Evolutionary conservation across 1,284 basidiomycete genomes (phyloP).

Genomic region (Cryptococcus floricola): DNA sequence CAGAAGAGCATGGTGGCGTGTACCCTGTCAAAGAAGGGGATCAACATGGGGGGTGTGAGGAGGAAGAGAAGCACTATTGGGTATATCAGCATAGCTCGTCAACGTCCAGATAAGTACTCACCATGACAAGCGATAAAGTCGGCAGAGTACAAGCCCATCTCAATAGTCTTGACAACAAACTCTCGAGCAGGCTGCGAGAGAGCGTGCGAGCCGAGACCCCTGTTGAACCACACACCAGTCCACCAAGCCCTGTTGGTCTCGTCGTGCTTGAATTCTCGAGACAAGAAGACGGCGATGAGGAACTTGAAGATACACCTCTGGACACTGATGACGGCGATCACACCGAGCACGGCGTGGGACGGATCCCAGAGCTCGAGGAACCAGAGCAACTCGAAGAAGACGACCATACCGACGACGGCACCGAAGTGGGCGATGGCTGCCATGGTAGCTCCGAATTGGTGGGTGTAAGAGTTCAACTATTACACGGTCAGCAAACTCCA

Average conservation of each 20-base stretch:
- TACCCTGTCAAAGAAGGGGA: slow-evolving; percentile 79
- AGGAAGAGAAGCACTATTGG: slow-evolving; percentile 62
- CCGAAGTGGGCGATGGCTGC: slow-evolving; percentile 79
- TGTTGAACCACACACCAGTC: slow-evolving; percentile 91
- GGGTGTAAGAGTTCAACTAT: slow-evolving; percentile 54
- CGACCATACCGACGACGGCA: slow-evolving; percentile 76
- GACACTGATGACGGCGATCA: slow-evolving; percentile 79
- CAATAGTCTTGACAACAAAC: slow-evolving; percentile 93
- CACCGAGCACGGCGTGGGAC: slow-evolving; percentile 82
- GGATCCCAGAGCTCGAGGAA: slow-evolving; percentile 67
- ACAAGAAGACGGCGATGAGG: slow-evolving; percentile 83
- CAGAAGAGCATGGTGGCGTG: slow-evolving; percentile 80
- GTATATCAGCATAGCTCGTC: slow-evolving; percentile 26
- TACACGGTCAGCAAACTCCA: background rate
- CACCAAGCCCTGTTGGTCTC: slow-evolving; percentile 97
- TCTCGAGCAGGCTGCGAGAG: slow-evolving; percentile 92
- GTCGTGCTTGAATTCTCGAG: slow-evolving; percentile 95
- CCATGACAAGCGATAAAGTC: slow-evolving; percentile 57
- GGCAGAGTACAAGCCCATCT: slow-evolving; percentile 89
- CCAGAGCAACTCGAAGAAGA: slow-evolving; percentile 81
- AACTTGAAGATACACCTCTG: slow-evolving; percentile 89
- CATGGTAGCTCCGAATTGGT: slow-evolving; percentile 83
- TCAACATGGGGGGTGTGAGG: slow-evolving; percentile 72
- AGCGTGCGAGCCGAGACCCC: slow-evolving; percentile 77
- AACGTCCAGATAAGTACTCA: slow-evolving; percentile 8